Base-by-base conservation (phyloP, 768 basidiomycete species). In the Leccinellum albellum region DNA sequence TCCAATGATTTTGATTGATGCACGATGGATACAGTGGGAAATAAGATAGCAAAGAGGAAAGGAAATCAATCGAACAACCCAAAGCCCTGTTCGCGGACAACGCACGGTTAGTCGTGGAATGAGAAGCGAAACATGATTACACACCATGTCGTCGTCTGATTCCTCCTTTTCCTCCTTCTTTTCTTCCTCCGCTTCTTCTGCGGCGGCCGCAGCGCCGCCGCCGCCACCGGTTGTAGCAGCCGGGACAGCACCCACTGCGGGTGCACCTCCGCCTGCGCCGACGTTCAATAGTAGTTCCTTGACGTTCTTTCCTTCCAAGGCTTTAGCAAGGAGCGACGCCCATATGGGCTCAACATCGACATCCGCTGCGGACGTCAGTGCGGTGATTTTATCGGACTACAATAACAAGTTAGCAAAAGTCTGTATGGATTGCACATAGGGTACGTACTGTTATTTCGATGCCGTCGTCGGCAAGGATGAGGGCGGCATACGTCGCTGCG, bases 241-340 rank as follows among this genome's bases (percentile, higher is more conserved):
- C 20, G 78, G 74, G 51, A 74, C 82, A 59, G 67, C 81, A 51
- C 75, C 80, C 54, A 83, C 85, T 54, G 86, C 89, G 50, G 92
- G 88, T 65, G 86, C 91, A 60, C 86, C 94, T 60, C 92, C 94
- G 60, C 95, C 94, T 55, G 91, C 80, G 61, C 96, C 95, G 61
- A 99, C 94, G 80, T 93, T 96, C 61, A 90, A 89, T 63, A 99
- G 84, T 53, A 98, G 82, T 46, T 95, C 94, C 78, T 93, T 98
- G 69, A 99, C 84, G 79, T 98, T 86, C 83, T 96, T 97, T 69
- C 95, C 96, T 77, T 96, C 94, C 53, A 99, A 87, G 33, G 97
- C 96, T 76, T 97, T 98, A 61, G 96, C 91, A 70, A 99, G 91
- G 67, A 99, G 89, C 14, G 88, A 76, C 57, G 94, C 94, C 97